Conservation (phyloP, 306 rosid species). For the Urtica urens region DNA sequence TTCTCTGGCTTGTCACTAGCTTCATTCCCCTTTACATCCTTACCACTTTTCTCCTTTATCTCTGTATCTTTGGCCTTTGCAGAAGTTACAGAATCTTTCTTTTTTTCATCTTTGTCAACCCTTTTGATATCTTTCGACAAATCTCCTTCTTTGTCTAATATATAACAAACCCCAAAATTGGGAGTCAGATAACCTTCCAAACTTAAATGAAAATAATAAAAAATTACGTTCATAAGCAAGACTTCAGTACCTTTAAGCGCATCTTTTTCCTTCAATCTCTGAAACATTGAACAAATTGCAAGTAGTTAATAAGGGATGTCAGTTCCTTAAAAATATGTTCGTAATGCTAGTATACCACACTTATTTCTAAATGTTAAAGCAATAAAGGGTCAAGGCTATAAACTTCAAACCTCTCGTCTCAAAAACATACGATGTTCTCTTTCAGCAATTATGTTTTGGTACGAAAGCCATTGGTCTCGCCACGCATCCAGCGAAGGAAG, state of each 20-base stretch:
- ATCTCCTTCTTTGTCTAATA: constrained; percentile 22
- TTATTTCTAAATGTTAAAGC: neutral
- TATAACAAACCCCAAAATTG: constrained; percentile 9
- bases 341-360: no score
- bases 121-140: constrained; percentile 22
- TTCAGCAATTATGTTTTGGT: constrained; percentile 70
- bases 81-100: constrained; percentile 38
- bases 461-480: constrained; percentile 86
- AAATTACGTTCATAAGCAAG: neutral
- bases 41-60: constrained; percentile 37
- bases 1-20: constrained; percentile 28
- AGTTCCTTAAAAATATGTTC: no score
- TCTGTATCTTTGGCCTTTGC: constrained; percentile 37
- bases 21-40: constrained; percentile 35
- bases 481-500: constrained; percentile 73
- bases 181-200: neutral
- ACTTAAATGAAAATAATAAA: constrained; percentile 12
- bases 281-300: constrained; percentile 10
- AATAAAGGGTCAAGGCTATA: neutral
- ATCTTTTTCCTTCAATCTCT: constrained; percentile 37
- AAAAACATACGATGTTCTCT: constrained; percentile 49
- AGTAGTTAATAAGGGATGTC: neutral
- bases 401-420: constrained; percentile 54
- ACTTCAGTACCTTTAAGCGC: constrained; percentile 25
- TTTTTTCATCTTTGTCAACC: constrained; percentile 35